Evolutionary conservation across 352 stramenopile genomes (phyloP).

Genomic region (Globisporangium okanoganense): DNA sequence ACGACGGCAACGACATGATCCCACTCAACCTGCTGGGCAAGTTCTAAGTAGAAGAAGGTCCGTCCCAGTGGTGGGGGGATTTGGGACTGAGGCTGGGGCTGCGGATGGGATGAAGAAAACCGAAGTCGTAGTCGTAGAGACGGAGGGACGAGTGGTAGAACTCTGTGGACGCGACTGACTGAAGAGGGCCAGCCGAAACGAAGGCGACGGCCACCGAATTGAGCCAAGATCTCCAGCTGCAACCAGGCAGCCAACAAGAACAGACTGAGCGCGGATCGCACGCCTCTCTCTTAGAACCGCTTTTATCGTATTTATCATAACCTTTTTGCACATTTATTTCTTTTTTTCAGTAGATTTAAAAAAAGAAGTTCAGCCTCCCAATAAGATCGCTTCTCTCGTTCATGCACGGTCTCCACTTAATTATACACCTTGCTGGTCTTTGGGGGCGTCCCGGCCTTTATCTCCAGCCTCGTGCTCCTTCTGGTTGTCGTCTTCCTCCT

Average conservation of each 20-base stretch:
- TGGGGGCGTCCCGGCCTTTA: not conserved
- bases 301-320: conserved; percentile 24
- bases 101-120: not conserved
- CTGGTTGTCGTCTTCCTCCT: conserved; percentile 4
- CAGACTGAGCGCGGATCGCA: not conserved
- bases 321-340: not conserved
- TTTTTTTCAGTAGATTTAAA: not conserved
- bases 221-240: no score
- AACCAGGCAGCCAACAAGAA: not conserved
- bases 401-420: not conserved
- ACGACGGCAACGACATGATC: conserved; percentile 53
- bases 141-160: not conserved
- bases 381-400: no score
- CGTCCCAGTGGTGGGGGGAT: not conserved
- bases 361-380: no score
- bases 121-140: not conserved
- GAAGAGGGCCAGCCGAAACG: not conserved
- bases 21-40: conserved; percentile 35
- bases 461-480: conserved; percentile 2
- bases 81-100: not conserved
- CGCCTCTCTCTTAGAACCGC: not conserved
- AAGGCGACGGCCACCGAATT: no score
- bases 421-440: not conserved
- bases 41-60: not conserved
- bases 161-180: not conserved